These are phyloP conservation scores for Pharnaceum exiguum DNA, from an alignment of 148 eudicot species.

Conservation along the genomic window DNA sequence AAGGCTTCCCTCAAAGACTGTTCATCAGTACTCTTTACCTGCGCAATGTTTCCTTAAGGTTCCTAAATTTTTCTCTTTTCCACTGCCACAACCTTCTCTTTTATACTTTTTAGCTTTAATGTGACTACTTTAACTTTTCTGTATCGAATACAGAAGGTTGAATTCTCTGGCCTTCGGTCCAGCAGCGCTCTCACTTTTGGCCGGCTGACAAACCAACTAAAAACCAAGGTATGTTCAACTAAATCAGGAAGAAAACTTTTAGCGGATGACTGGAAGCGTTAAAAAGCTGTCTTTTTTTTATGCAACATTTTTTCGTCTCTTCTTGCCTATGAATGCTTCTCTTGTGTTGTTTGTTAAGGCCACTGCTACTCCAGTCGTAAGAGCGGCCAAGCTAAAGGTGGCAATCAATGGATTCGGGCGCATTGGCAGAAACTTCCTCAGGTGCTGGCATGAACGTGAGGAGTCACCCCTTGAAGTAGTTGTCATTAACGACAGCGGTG, in stretches of 20 bases:
- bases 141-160: conserved; percentile 45
- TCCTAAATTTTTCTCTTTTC: background rate
- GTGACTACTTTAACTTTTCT: background rate
- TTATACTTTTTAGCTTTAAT: background rate
- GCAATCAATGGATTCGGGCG: conserved; percentile 99
- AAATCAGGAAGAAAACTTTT: background rate
- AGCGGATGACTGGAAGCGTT: too few species aligned
- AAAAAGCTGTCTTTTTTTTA: too few species aligned
- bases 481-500: conserved; percentile 96
- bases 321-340: background rate
- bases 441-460: conserved; percentile 98
- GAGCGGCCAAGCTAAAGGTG: conserved; percentile 87
- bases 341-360: conserved; percentile 20
- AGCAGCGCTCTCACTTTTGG: conserved; percentile 46
- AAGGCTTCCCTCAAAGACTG: conserved; percentile 50
- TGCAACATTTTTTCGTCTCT: too few species aligned
- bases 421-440: conserved; percentile 97
- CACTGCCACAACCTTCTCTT: background rate
- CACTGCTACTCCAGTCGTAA: conserved; percentile 53
- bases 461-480: conserved; percentile 89
- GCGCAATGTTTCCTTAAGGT: conserved; percentile 81
- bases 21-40: conserved; percentile 60
- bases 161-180: conserved; percentile 77
- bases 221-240: conserved; percentile 43
- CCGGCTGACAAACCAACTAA: conserved; percentile 56